phyloP scores from a whole-genome alignment of 495 filamentous ascomycete species.

The Penicillium arizonense region DNA sequence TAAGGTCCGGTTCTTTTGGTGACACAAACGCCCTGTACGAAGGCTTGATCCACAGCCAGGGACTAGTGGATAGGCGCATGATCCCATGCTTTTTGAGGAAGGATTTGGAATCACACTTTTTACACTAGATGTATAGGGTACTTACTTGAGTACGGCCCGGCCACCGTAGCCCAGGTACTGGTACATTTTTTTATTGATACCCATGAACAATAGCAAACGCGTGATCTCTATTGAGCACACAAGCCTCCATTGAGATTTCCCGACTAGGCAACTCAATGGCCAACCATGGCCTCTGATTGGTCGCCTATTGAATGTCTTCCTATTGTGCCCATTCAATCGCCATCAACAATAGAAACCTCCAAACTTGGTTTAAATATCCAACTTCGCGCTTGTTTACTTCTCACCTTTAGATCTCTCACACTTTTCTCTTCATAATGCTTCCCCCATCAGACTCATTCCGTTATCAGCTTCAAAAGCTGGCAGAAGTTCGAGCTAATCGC shows the following conservation, averaged over 20 bases:
- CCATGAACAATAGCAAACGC: slow-evolving; percentile 10
- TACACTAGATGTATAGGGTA: background rate
- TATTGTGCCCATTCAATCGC: slow-evolving; percentile 6
- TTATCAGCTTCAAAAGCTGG: slow-evolving; percentile 24
- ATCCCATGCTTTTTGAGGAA: slow-evolving; percentile 6
- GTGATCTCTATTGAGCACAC: slow-evolving; percentile 9
- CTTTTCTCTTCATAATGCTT: slow-evolving; percentile 11
- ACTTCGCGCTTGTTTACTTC: background rate
- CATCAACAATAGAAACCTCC: background rate
- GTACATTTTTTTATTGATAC: slow-evolving; percentile 8
- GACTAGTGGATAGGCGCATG: slow-evolving; percentile 18
- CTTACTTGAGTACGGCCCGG: background rate
- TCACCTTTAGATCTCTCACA: background rate
- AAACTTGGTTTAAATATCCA: slow-evolving; percentile 1
- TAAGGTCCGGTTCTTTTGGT: slow-evolving; percentile 13
- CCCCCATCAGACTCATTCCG: slow-evolving; percentile 22
- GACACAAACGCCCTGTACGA: slow-evolving; percentile 26
- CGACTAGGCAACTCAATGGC: slow-evolving; percentile 5
- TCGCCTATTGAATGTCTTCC: slow-evolving; percentile 4
- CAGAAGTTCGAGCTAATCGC: slow-evolving; percentile 15
- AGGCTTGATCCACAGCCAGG: slow-evolving; percentile 18
- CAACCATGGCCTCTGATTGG: background rate
- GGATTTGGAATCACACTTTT: slow-evolving; percentile 8
- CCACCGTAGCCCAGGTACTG: background rate
- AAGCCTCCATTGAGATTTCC: background rate